phyloP scores from a whole-genome alignment of 129 eudicot genomes.

The Flaveria sonorensis region DNA sequence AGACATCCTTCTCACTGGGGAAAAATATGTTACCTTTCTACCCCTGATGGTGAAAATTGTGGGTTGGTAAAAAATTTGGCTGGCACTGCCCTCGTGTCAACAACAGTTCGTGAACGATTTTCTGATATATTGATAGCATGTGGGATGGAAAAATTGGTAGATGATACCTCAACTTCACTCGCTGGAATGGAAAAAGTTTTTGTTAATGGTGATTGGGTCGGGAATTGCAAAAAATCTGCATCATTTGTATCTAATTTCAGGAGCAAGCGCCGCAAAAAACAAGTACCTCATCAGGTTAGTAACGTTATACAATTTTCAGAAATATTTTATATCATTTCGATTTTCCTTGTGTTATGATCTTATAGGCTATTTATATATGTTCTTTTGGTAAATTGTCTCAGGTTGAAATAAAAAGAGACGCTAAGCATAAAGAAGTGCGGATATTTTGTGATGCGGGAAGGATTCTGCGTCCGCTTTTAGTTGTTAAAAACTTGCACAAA shows the following conservation, averaged over 20 bases:
- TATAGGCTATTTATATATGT: not conserved
- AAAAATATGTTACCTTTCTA: conserved; percentile 76
- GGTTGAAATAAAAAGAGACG: conserved; percentile 85
- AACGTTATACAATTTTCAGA: not conserved
- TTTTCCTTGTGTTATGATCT: conserved; percentile 10
- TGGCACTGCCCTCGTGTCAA: conserved; percentile 80
- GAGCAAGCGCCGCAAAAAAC: conserved; percentile 56
- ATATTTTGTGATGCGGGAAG: conserved; percentile 92
- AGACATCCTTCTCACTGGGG: conserved; percentile 99
- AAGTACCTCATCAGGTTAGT: conserved; percentile 59
- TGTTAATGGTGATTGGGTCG: conserved; percentile 92
- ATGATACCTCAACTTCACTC: conserved; percentile 52
- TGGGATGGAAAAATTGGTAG: conserved; percentile 70
- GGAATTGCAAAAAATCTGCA: conserved; percentile 61
- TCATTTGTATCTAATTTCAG: conserved; percentile 71
- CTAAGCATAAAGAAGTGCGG: conserved; percentile 69
- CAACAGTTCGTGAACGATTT: conserved; percentile 39
- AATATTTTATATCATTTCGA: not conserved
- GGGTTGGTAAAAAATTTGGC: conserved; percentile 91
- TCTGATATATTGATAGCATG: conserved; percentile 44
- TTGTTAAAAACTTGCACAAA: conserved; percentile 61
- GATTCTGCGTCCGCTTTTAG: conserved; percentile 83
- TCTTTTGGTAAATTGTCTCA: conserved; percentile 23
- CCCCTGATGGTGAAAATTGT: conserved; percentile 95
- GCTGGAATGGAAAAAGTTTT: conserved; percentile 55